A percentile compares a stretch with the other conserved stretches of the same genome.
These are phyloP conservation scores for Ormosia semicastrata DNA, from an alignment of 306 rosid genomes.

Conservation along the genomic window DNA sequence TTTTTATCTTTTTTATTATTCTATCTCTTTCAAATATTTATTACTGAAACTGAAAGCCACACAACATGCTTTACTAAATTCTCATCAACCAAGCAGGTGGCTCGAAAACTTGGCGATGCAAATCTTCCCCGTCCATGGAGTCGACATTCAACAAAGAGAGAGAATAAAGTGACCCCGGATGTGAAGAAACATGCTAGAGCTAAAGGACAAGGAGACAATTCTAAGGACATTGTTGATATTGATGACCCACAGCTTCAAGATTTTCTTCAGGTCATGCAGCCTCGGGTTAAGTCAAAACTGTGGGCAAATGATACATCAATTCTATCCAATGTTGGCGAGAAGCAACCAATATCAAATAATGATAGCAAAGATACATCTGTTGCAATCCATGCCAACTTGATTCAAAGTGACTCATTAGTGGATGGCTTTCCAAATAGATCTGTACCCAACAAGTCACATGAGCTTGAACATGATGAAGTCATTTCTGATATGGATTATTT, in stretches of 20 bases:
- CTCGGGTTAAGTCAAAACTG: conserved; percentile 69
- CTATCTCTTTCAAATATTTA: neutral
- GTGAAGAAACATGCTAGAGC: conserved; percentile 29
- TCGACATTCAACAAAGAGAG: conserved; percentile 54
- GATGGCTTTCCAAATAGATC: conserved; percentile 17
- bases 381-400: conserved; percentile 25
- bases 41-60: neutral
- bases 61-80: neutral
- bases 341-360: conserved; percentile 39
- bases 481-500: conserved; percentile 81
- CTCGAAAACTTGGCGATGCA: conserved; percentile 73
- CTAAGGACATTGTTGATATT: conserved; percentile 29
- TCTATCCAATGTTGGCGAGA: conserved; percentile 30
- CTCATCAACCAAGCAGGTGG: conserved; percentile 42
- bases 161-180: conserved; percentile 31
- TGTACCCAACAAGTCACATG: conserved; percentile 27
- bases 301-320: conserved; percentile 77
- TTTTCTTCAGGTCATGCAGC: conserved; percentile 83
- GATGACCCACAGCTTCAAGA: conserved; percentile 68
- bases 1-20: neutral
- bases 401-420: conserved; percentile 26
- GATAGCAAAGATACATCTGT: conserved; percentile 16
- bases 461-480: conserved; percentile 39
- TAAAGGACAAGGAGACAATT: conserved; percentile 30
- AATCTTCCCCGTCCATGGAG: conserved; percentile 88